Base-by-base conservation (phyloP, 192 early-diverging fungal species). In the Coemansia sp. region DNA sequence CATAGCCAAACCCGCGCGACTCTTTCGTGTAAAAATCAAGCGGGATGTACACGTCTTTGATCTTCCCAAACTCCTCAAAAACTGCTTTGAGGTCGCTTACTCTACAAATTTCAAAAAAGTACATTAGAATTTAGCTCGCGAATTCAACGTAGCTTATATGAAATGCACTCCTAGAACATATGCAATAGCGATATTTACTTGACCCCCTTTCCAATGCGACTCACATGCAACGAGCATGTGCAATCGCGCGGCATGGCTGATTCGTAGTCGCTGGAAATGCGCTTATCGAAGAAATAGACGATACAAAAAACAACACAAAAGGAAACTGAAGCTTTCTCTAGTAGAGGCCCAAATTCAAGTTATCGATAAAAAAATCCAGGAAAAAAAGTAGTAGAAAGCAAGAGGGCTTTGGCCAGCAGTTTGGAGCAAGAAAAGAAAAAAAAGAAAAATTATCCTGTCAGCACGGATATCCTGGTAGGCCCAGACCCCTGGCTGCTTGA, bases 1-100 rank as follows among this genome's bases (percentile, higher is more conserved):
- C 75, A 64, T 83, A 83, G 24, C 80, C 80, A 43, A 83, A 83
- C 0, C 75, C 80, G 34, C 80, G 80, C 58, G 75, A 78, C 41
- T 74, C 80, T 64, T 78, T 78, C 52, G 80, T 69, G 69, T 78
- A 74, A 52, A 71, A 83, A 45, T 77, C 74, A 49, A 76, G 59
- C 29, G 80, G 80, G 45, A 83, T 61, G 38, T 83, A 83, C 55
- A 83, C 69, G 18, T 77, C 80, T 61, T 83, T 82, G 43, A 82
- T 76, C 64, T 64, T 73, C 49, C 79, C 79, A 60, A 65, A 82
- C 67, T 67, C 64, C 39, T 75, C 73, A 60, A 83, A 83, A 10
- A 69, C 66, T 3, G 66, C 44, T 27, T 64, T 66, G 63, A 83
- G 52, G 34, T 83, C 80, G 47, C 40, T 44, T 2, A 76, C 52